Evolutionary conservation across 805 yeast species (phyloP), one percentile per base, ranked within the genome.

Genomic region (Wickerhamiella azymoides): DNA sequence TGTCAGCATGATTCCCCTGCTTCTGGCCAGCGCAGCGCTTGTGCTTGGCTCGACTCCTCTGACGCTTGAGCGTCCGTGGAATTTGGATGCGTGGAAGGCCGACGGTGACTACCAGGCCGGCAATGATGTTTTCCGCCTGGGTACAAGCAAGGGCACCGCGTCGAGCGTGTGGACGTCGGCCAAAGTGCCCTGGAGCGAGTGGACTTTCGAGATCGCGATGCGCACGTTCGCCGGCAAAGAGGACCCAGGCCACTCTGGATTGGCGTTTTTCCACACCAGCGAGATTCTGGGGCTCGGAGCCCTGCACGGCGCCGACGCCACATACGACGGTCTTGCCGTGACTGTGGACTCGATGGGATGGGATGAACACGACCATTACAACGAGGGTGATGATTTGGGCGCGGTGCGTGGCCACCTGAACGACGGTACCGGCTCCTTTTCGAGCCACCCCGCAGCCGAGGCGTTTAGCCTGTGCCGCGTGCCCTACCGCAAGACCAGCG

Each of bases 321-420:
- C 43, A 10, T 66, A 67, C 67, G 68, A 65, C 47, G 70, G 70
- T 2, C 51, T 66, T 36, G 69, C 64, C 5, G 45, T 66, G n/a
- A 54, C 63, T 48, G 50, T 66, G 26, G 70, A 66, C 51, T 54
- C 61, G n/a, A 49, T 52, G 40, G 61, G 58, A 14, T 51, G 54
- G 52, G 53, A 47, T 37, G 51, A 45, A 28, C 43, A 48, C 26
- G 49, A 47, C 11, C n/a, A 33, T n/a, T 18, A 39, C 32, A 47
- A 43, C 11, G 49, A 52, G 45, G 24, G 24, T n/a, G 54, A 53
- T 8, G 57, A 54, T 7, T 40, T 41, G 27, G 63, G 61, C 14
- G 54, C 63, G 18, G 52, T 63, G 18, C 58, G 67, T 7, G 70
- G 66, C 16, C 69, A 66, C 53, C 52, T 65, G 25, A 66, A 64